Conservation (phyloP, 345 rosid species). For the Dimocarpus longan region DNA sequence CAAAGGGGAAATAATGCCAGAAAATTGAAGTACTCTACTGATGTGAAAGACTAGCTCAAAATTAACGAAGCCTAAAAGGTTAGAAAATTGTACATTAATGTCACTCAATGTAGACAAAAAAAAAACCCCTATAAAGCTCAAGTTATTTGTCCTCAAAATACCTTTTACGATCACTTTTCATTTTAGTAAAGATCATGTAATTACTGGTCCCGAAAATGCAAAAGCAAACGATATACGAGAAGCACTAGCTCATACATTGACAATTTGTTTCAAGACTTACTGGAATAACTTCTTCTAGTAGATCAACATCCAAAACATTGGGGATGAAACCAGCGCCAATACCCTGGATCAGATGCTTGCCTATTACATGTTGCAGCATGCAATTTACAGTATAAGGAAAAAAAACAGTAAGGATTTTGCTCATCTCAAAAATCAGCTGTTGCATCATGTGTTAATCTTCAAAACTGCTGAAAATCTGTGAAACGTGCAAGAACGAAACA, state of each 20-base stretch:
- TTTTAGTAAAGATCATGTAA: neutral
- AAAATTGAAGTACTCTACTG: neutral
- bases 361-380: slow-evolving; percentile 24
- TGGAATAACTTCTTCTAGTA: slow-evolving; percentile 58
- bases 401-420: no score
- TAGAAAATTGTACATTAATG: neutral
- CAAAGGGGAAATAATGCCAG: neutral
- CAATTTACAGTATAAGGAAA: no score
- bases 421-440: no score
- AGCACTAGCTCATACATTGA: neutral
- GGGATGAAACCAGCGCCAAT: slow-evolving; percentile 59
- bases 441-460: no score
- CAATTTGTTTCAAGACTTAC: slow-evolving; percentile 31
- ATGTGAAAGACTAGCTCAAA: neutral
- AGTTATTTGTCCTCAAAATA: neutral
- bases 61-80: neutral
- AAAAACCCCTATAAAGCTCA: neutral
- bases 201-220: neutral
- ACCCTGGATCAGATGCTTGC: slow-evolving; percentile 56
- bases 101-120: neutral
- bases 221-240: neutral
- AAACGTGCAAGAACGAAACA: neutral
- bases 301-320: slow-evolving; percentile 35
- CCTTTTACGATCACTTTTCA: neutral
- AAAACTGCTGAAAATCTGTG: no score